A percentile compares a stretch with the other conserved stretches of the same genome.
Conservation (phyloP, 331 rosid genomes). For the Prunus yedoensis region DNA sequence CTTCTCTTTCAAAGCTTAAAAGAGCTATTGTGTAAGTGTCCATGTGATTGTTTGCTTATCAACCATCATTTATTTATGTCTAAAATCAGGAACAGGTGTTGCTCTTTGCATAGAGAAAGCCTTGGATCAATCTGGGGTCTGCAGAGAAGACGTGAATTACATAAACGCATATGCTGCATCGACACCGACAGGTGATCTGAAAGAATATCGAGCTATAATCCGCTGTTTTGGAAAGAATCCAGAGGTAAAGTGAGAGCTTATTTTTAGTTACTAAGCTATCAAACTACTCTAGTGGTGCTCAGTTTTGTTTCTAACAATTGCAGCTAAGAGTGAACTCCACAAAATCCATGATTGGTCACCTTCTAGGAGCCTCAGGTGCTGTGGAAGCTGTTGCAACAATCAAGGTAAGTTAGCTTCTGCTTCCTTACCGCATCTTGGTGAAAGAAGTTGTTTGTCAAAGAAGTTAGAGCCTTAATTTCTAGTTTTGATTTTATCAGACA, state of each 20-base stretch:
- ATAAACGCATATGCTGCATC: constrained; percentile 48
- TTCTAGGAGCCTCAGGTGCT: constrained; percentile 44
- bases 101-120: constrained; percentile 50
- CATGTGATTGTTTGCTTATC: background rate
- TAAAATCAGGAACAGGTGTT: constrained; percentile 31
- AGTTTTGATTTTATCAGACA: no score
- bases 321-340: constrained; percentile 44
- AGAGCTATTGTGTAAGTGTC: background rate
- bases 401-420: constrained; percentile 18
- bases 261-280: background rate
- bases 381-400: constrained; percentile 48
- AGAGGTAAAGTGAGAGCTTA: constrained; percentile 19
- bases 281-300: background rate
- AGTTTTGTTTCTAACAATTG: background rate
- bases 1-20: background rate
- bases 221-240: constrained; percentile 42
- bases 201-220: constrained; percentile 38
- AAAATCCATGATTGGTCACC: constrained; percentile 50
- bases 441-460: no score
- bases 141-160: constrained; percentile 45
- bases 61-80: background rate
- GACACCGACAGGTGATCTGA: constrained; percentile 34
- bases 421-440: no score
- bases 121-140: constrained; percentile 37
- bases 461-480: no score